These are phyloP conservation scores for Colletotrichum neosansevieriae DNA, from an alignment of 2,329 filamentous ascomycete genomes.

Conservation along the genomic window DNA sequence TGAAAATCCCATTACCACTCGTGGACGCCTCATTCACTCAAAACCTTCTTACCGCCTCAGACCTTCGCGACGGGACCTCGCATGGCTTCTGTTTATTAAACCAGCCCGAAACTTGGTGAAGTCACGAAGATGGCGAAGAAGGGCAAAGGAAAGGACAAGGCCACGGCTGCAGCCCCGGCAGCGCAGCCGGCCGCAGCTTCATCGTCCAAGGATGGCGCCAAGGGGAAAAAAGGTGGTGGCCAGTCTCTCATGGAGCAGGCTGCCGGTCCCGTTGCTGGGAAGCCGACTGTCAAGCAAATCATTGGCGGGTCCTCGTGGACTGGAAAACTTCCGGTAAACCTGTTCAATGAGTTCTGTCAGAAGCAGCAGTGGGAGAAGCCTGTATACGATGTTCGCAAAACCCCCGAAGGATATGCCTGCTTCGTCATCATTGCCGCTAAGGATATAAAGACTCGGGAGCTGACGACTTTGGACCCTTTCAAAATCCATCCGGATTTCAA, in stretches of 20 bases:
- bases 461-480: conserved; percentile 81
- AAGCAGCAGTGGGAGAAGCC: conserved; percentile 96
- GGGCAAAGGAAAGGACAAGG: conserved; percentile 58
- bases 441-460: conserved; percentile 86
- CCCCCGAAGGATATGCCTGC: conserved; percentile 79
- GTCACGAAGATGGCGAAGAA: conserved; percentile 38
- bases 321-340: conserved; percentile 92
- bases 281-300: conserved; percentile 79
- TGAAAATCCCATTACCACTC: conserved; percentile 21
- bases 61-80: not conserved
- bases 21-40: conserved; percentile 5
- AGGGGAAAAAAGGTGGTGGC: conserved; percentile 57
- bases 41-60: not conserved
- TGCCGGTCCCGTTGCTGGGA: conserved; percentile 50
- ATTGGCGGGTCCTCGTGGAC: conserved; percentile 98
- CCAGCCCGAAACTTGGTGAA: conserved; percentile 1
- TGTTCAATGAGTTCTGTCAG: conserved; percentile 94
- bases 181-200: conserved; percentile 43
- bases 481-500: conserved; percentile 82
- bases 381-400: conserved; percentile 86
- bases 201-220: conserved; percentile 63
- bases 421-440: conserved; percentile 81
- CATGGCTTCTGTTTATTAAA: conserved; percentile 1
- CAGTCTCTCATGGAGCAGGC: conserved; percentile 48
- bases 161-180: conserved; percentile 51